A percentile compares a stretch with the other conserved stretches of the same genome.
These are phyloP conservation scores for Leishmania aethiopica DNA, from an alignment of 208 protist genomes.

Conservation along the genomic window DNA sequence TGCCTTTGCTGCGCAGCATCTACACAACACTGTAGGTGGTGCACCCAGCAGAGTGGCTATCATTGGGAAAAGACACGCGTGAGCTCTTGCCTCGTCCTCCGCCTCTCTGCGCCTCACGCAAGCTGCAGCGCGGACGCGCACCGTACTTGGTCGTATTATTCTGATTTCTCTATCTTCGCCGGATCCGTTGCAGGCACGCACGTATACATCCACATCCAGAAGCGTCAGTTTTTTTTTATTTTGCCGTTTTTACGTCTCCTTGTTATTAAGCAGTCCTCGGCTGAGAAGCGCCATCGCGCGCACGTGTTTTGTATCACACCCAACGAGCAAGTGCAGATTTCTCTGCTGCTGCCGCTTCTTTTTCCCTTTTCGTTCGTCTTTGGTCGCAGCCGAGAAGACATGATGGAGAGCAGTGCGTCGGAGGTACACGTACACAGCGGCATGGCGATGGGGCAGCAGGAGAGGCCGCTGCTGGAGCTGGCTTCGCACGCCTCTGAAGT, in stretches of 20 bases:
- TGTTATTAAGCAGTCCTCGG: neutral
- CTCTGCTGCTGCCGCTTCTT: neutral
- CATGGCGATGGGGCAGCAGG: neutral
- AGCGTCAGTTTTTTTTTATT: neutral
- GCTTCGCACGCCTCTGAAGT: neutral
- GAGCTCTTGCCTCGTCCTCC: neutral
- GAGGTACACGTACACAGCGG: neutral
- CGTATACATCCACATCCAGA: neutral
- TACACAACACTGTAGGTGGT: neutral
- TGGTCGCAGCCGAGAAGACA: neutral
- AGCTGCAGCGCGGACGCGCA: neutral
- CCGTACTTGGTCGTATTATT: neutral
- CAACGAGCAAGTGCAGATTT: neutral
- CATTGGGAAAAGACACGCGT: neutral
- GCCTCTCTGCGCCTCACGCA: neutral
- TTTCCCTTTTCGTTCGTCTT: neutral
- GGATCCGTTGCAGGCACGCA: neutral
- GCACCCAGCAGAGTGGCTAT: neutral
- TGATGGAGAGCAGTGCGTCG: neutral
- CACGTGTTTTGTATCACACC: neutral
- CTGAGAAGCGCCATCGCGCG: too few species aligned
- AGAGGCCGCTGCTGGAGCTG: neutral
- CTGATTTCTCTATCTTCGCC: neutral
- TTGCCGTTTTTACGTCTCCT: neutral
- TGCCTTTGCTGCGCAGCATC: neutral